phyloP scores from a whole-genome alignment of 192 early-diverging fungal species.

The Backusella australiensis region DNA sequence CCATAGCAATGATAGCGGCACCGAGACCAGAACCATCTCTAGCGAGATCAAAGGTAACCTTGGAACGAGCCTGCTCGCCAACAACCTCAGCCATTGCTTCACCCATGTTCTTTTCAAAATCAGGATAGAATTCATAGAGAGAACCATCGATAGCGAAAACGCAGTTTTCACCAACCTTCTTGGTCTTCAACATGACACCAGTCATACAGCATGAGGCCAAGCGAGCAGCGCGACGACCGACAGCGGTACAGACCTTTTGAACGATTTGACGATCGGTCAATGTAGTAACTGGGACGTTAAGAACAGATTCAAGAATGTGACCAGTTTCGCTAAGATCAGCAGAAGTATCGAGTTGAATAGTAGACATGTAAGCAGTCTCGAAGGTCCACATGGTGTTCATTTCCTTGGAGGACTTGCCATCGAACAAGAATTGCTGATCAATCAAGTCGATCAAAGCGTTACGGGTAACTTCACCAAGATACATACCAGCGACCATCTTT shows the following conservation, averaged over 20 bases:
- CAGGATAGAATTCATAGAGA: slow-evolving; percentile 75
- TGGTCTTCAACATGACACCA: slow-evolving; percentile 65
- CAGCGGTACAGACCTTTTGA: slow-evolving; percentile 72
- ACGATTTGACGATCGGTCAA: slow-evolving; percentile 79
- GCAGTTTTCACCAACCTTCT: slow-evolving; percentile 9
- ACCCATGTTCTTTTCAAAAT: slow-evolving; percentile 73
- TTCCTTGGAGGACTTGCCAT: slow-evolving; percentile 55
- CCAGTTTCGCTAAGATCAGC: slow-evolving; percentile 58
- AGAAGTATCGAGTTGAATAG: slow-evolving; percentile 65
- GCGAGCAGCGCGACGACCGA: slow-evolving; percentile 82
- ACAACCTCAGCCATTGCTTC: slow-evolving; percentile 74
- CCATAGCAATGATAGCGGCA: slow-evolving; percentile 49
- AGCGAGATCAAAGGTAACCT: slow-evolving; percentile 67
- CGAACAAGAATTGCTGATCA: slow-evolving; percentile 74
- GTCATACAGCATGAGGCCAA: slow-evolving; percentile 69
- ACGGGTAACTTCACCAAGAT: slow-evolving; percentile 87
- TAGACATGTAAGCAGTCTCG: slow-evolving; percentile 72
- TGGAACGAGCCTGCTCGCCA: slow-evolving; percentile 55
- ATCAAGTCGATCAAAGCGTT: slow-evolving; percentile 76
- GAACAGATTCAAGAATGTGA: slow-evolving; percentile 68
- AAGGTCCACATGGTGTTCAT: slow-evolving; percentile 75
- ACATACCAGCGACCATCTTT: slow-evolving; percentile 94
- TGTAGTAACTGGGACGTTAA: slow-evolving; percentile 65
- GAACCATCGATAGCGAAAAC: slow-evolving; percentile 63
- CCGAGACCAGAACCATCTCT: slow-evolving; percentile 89